Evolutionary conservation across 2,329 filamentous ascomycete species (phyloP), one percentile per base, ranked within the genome.

Genomic region (Fusarium guadeloupense): DNA sequence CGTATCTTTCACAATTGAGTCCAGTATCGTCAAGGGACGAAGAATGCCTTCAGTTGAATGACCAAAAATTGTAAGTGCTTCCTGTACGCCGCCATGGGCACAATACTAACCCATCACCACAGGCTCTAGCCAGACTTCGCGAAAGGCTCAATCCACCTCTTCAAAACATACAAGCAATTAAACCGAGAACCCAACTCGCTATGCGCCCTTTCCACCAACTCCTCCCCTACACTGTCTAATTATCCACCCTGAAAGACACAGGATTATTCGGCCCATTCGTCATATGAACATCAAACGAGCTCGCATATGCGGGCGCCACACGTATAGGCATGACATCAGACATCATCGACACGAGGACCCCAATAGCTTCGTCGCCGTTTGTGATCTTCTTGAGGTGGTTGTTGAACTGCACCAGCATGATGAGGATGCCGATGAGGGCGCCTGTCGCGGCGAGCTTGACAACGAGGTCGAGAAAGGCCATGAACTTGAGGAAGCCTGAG

Each of bases 351-450:
- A 30, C 16, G 10, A 33, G 17, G 9, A 64, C 42, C 0, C 26
- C 17, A 10, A 64, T 19, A 1, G 28, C n/a, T 3, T 9, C 38
- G 4, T 39, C 30, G 16, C 61, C 56, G 7, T 40, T 17, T n/a
- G 44, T 26, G 19, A 62, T 16, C n/a, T 62, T 42, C 0, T 39
- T 20, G 9, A 64, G 23, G 14, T 43, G 37, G 10, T 4, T 26
- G 52, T 25, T 62, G 40, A 64, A 46, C 14, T 45, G 37, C 2
- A 64, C 30, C 5, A 64, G 48, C n/a, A 65, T 10, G 6, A 65
- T 47, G 2, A 64, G 52, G 8, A 64, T 64, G 16, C 62, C 62
- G 9, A 64, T 54, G 6, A 64, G 57, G n/a, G 62, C 62, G 9
- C 62, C 61, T 5, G 57, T 39, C 6, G 53, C 53, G 3, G 54